Evolutionary conservation across 352 stramenopile genomes (phyloP).

Genomic region (Thalassiosira exigua): DNA sequence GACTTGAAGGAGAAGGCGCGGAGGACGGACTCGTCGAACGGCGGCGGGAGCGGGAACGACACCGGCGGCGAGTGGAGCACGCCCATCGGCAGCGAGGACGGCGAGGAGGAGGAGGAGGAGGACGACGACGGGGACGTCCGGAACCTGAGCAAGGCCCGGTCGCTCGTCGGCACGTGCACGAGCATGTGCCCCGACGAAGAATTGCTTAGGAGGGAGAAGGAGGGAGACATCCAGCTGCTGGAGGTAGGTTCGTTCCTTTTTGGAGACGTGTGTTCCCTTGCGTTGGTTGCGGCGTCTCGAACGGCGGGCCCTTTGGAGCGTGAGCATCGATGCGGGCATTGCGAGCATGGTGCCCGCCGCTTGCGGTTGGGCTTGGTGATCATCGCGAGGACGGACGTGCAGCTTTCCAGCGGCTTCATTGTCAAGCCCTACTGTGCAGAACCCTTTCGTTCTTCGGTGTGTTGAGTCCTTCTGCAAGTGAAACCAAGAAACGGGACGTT

Average conservation of each 20-base stretch:
- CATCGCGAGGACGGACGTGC: no score
- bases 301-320: no score
- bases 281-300: no score
- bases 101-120: slow-evolving; percentile 39
- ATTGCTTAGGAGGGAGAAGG: slow-evolving; percentile 67
- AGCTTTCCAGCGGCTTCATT: no score
- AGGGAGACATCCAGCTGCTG: slow-evolving; percentile 83
- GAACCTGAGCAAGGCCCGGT: slow-evolving; percentile 59
- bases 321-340: no score
- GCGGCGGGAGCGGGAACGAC: neutral
- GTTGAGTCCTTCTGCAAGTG: no score
- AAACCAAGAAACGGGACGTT: no score
- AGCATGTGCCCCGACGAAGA: slow-evolving; percentile 83
- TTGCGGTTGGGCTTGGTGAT: no score
- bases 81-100: slow-evolving; percentile 5
- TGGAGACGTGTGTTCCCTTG: no score
- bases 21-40: neutral
- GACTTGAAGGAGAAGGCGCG: slow-evolving; percentile 36
- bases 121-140: slow-evolving; percentile 31
- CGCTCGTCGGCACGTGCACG: slow-evolving; percentile 71
- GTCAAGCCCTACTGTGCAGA: no score
- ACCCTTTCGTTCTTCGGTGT: no score
- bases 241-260: slow-evolving; percentile 48
- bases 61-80: neutral
- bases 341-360: no score